Percentiles rank a stretch among this genome's conserved stretches.
Conservation (phyloP, 2,329 filamentous ascomycete species). For the Penicillium sp. region DNA sequence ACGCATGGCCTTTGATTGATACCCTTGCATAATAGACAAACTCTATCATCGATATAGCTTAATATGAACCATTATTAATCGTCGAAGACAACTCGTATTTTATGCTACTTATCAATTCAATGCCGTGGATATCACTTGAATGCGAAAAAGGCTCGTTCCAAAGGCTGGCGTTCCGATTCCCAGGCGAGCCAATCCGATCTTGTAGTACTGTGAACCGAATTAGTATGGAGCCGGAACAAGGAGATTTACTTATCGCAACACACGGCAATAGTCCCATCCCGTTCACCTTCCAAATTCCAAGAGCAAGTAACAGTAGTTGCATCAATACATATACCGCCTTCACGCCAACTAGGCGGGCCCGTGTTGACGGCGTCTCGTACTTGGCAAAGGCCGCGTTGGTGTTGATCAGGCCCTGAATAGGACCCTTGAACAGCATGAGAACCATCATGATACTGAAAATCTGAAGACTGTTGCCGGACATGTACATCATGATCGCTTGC, state of each 20-base stretch:
- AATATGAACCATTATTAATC: background rate
- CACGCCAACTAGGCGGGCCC: conserved; percentile 73
- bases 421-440: conserved; percentile 97
- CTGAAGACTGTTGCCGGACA: conserved; percentile 97
- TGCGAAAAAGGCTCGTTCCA: conserved; percentile 69
- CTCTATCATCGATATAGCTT: background rate
- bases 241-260: conserved; percentile 42
- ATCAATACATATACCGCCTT: conserved; percentile 87
- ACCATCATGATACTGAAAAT: conserved; percentile 99
- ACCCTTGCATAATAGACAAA: background rate
- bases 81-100: background rate
- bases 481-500: conserved; percentile 99
- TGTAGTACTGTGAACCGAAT: conserved; percentile 68
- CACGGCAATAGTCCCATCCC: conserved; percentile 93
- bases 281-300: conserved; percentile 97
- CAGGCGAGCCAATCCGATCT: conserved; percentile 97
- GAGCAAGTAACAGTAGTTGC: conserved; percentile 78
- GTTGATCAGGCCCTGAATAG: conserved; percentile 78
- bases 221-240: conserved; percentile 9
- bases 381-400: conserved; percentile 89
- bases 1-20: background rate
- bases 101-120: background rate
- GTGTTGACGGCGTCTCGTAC: conserved; percentile 83
- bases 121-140: conserved; percentile 43
- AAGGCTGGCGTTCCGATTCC: conserved; percentile 74